Percentiles rank a stretch among this genome's conserved stretches.
phyloP scores from a whole-genome alignment of 805 yeast species.

The Lachancea quebecensis region DNA sequence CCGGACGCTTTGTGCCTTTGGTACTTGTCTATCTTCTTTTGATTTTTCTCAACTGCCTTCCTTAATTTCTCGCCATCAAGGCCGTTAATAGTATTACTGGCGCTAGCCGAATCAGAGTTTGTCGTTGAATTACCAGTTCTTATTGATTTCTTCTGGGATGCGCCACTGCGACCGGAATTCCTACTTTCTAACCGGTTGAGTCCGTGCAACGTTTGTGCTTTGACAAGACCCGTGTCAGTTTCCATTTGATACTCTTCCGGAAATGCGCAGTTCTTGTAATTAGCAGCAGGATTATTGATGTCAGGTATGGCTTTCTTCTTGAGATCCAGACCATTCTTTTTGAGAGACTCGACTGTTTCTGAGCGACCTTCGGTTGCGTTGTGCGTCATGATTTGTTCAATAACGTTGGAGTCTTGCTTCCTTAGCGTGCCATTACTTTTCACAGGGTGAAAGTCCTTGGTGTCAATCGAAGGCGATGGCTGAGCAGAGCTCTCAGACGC shows the following conservation, averaged over 20 bases:
- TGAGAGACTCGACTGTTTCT: conserved; percentile 22
- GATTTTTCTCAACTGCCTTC: conserved; percentile 30
- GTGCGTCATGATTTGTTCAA: conserved; percentile 20
- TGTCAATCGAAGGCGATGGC: background rate
- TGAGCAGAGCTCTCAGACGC: too few species aligned
- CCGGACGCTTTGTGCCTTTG: conserved; percentile 17
- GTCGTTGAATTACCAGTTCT: background rate
- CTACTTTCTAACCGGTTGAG: conserved; percentile 39
- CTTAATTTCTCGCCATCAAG: conserved; percentile 21
- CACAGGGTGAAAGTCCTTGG: background rate
- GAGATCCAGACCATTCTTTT: conserved; percentile 13
- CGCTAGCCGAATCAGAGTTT: background rate
- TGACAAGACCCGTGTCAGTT: conserved; percentile 61
- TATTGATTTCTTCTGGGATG: conserved; percentile 4
- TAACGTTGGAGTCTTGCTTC: conserved; percentile 12
- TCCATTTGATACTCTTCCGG: conserved; percentile 66
- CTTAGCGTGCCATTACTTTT: conserved; percentile 14
- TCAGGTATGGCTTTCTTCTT: conserved; percentile 15
- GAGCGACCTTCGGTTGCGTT: conserved; percentile 19
- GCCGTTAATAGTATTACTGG: background rate
- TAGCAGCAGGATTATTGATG: conserved; percentile 17
- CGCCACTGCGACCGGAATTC: conserved; percentile 7
- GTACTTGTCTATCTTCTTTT: conserved; percentile 24
- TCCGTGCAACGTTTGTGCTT: conserved; percentile 45
- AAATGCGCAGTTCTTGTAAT: conserved; percentile 32